phyloP scores from a whole-genome alignment of 73 alveolate species.

The Loxodes magnus region DNA sequence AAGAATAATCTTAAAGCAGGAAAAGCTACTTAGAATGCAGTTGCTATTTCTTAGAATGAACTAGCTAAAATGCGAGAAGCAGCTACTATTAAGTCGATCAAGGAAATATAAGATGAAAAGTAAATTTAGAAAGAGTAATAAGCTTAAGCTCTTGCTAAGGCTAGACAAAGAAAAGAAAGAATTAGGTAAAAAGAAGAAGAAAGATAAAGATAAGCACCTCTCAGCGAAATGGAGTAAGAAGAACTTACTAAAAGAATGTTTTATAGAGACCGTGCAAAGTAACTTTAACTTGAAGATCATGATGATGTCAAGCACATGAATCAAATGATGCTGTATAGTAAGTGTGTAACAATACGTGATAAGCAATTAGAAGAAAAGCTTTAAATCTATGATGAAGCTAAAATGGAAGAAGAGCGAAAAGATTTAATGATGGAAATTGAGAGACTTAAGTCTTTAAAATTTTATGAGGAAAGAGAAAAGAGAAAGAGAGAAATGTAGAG shows the following conservation, averaged over 20 bases:
- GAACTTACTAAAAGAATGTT: constrained; percentile 1
- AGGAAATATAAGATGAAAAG: constrained; percentile 6
- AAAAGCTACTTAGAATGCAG: constrained; percentile 10
- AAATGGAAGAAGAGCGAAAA: constrained; percentile 56
- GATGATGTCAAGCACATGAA: constrained; percentile 77
- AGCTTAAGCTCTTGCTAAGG: constrained; percentile 14
- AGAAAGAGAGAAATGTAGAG: constrained; percentile 23
- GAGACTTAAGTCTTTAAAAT: constrained; percentile 55
- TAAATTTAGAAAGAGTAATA: constrained; percentile 10
- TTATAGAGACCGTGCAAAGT: constrained; percentile 31
- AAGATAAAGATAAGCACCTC: constrained; percentile 16
- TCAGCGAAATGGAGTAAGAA: constrained; percentile 32
- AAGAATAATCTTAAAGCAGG: not conserved
- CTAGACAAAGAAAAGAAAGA: constrained; percentile 30
- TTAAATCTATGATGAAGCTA: constrained; percentile 43
- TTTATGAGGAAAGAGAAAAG: constrained; percentile 56
- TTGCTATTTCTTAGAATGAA: constrained; percentile 11
- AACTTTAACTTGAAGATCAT: constrained; percentile 43
- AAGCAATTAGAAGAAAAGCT: constrained; percentile 53
- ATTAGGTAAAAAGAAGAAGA: constrained; percentile 10
- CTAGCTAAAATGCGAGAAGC: constrained; percentile 17
- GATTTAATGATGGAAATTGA: constrained; percentile 82
- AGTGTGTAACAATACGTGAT: constrained; percentile 68
- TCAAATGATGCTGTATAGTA: constrained; percentile 65
- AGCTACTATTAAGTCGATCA: constrained; percentile 5